A percentile compares a stretch with the other conserved stretches of the same genome.
Conservation (phyloP, 495 filamentous ascomycete genomes). For the Aspergillus sparsus region DNA sequence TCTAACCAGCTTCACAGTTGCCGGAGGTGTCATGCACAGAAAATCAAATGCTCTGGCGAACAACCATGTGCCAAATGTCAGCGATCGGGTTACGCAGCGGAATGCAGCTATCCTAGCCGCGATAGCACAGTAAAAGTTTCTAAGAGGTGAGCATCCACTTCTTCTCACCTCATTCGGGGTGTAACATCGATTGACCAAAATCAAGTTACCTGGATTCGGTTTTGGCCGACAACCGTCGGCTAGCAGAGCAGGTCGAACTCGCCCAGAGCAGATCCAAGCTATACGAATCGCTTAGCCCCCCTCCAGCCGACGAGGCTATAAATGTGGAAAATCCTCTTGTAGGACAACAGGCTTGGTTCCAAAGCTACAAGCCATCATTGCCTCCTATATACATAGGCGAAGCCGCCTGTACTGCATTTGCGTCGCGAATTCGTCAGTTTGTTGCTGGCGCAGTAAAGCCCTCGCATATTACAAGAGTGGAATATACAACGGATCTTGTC, state of each 20-base stretch:
- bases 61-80: slow-evolving; percentile 37
- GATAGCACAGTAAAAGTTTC: slow-evolving; percentile 39
- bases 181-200: too few relatives aligned
- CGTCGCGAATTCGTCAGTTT: slow-evolving; percentile 35
- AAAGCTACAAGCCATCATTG: slow-evolving; percentile 26
- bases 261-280: too few relatives aligned
- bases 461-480: slow-evolving; percentile 31
- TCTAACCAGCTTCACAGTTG: slow-evolving; percentile 24
- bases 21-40: slow-evolving; percentile 38
- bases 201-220: too few relatives aligned
- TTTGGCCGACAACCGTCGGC: too few relatives aligned
- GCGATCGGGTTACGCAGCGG: slow-evolving; percentile 24
- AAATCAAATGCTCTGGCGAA: slow-evolving; percentile 42
- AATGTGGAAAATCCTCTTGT: slow-evolving; percentile 30
- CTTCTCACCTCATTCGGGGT: too few relatives aligned
- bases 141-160: slow-evolving; percentile 29
- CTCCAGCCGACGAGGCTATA: background rate
- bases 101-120: slow-evolving; percentile 37
- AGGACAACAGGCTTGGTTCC: slow-evolving; percentile 15
- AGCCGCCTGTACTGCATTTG: slow-evolving; percentile 40
- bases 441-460: slow-evolving; percentile 24
- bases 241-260: too few relatives aligned
- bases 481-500: slow-evolving; percentile 28
- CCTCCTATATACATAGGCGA: slow-evolving; percentile 39
- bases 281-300: too few relatives aligned